Base-by-base conservation (phyloP, 73 alveolate species). In the Breviolum minutum region DNA sequence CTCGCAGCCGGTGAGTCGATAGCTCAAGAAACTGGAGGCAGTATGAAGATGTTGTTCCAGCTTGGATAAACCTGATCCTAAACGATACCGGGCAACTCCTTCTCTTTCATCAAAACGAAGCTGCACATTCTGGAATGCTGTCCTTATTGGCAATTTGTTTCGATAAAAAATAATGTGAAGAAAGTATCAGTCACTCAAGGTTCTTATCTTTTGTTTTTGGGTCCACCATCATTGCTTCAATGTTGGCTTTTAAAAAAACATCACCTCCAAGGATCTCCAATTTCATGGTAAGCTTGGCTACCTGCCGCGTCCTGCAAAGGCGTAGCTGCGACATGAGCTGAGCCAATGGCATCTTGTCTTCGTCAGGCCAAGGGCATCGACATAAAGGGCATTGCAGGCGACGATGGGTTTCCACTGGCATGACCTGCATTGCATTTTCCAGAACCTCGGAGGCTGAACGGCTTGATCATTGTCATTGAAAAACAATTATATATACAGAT, bases 331-430 rank as follows among this genome's bases (percentile, higher is more conserved):
- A 24, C 66, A 74, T 62, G 89, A 76, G 26, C 68, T 71, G 66
- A 27, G 83, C 30, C 76, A 90, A 19, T 24, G 90, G 61, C 13
- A 73, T n/a, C 87, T 48, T n/a, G 61, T 48, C 88, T 24, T 20
- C 88, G 61, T 90, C 77, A 4, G 97, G 97, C 87, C 88, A 69
- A 14, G 87, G 70, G 69, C 88, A 90, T 16, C 87, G 83, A 87
- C 88, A 71, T 60, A 87, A 48, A 12, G 97, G 97, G 48, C 97
- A 92, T 22, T 80, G 66, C 64, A 92, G 54, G 40, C 89, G 88
- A 64, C 79, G 66, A 16, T 79, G 97, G 20, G 97, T 92, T 63
- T 92, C 97, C 16, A 54, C n/a, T 8, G 73, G 64, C 85, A 92
- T 79, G 61, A 60, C 24, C 40, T 82, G 68, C 10, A 82, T 70